Conservation (phyloP, 225 moss, liverwort and hornwort species). For the Thuidium tamariscinum region DNA sequence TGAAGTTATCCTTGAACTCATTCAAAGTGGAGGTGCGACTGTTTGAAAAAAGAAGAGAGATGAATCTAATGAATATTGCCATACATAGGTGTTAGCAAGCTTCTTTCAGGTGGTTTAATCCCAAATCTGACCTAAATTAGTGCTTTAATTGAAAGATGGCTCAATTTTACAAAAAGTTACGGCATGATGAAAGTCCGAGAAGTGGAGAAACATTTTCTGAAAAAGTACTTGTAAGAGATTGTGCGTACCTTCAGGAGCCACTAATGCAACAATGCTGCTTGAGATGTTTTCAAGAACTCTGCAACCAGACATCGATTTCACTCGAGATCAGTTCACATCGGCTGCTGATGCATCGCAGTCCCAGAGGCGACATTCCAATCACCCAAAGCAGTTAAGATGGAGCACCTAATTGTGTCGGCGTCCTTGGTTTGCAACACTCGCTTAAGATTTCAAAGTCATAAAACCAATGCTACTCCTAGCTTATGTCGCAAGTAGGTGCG, state of each 20-base stretch:
- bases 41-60: background rate
- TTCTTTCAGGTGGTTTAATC: background rate
- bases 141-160: background rate
- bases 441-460: background rate
- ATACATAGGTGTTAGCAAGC: background rate
- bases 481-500: background rate
- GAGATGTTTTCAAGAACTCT: constrained; percentile 80
- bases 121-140: background rate
- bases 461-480: background rate
- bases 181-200: background rate
- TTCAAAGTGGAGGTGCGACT: background rate
- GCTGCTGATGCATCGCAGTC: background rate
- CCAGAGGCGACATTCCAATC: background rate
- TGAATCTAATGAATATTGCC: too few species aligned
- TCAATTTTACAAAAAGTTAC: background rate
- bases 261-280: constrained; percentile 67
- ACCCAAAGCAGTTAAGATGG: background rate
- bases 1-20: background rate
- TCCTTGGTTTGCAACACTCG: background rate
- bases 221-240: background rate
- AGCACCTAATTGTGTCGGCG: background rate
- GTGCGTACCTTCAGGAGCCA: constrained; percentile 49
- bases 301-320: background rate
- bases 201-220: background rate
- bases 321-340: background rate